Conservation (phyloP, 2,329 filamentous ascomycete species). For the Pseudogymnoascus sp. region DNA sequence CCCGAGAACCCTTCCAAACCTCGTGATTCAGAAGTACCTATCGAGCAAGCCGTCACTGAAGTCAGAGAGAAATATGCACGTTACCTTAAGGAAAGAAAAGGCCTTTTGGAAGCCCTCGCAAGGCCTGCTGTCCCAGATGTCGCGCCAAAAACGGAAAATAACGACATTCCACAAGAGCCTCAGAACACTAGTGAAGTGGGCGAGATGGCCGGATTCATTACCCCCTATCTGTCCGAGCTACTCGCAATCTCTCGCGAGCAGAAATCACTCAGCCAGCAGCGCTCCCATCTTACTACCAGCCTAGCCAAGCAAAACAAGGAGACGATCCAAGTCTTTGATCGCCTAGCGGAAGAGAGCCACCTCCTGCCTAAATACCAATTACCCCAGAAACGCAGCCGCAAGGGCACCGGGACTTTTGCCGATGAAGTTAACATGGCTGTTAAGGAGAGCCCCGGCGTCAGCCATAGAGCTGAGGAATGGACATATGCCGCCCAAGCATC, state of each 20-base stretch:
- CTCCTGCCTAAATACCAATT: slow-evolving; percentile 47
- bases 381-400: slow-evolving; percentile 25
- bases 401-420: slow-evolving; percentile 29
- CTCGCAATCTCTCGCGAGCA: slow-evolving; percentile 48
- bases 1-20: slow-evolving; percentile 13
- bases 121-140: slow-evolving; percentile 16
- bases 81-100: neutral
- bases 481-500: slow-evolving; percentile 53
- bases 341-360: slow-evolving; percentile 55
- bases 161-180: neutral
- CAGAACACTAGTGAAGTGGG: slow-evolving; percentile 12
- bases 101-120: neutral
- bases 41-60: slow-evolving; percentile 5
- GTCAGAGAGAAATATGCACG: slow-evolving; percentile 8
- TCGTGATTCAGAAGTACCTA: neutral
- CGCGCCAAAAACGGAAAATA: slow-evolving; percentile 4
- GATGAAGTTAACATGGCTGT: slow-evolving; percentile 38
- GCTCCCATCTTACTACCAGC: slow-evolving; percentile 46
- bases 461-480: slow-evolving; percentile 48
- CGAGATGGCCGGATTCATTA: slow-evolving; percentile 39
- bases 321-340: slow-evolving; percentile 42
- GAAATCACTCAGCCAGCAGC: slow-evolving; percentile 50
- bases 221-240: slow-evolving; percentile 50
- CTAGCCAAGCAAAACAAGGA: slow-evolving; percentile 47
- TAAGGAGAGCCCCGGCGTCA: slow-evolving; percentile 35